Evolutionary conservation across 2,329 filamentous ascomycete genomes (phyloP).

Genomic region (Alternaria gaisen): DNA sequence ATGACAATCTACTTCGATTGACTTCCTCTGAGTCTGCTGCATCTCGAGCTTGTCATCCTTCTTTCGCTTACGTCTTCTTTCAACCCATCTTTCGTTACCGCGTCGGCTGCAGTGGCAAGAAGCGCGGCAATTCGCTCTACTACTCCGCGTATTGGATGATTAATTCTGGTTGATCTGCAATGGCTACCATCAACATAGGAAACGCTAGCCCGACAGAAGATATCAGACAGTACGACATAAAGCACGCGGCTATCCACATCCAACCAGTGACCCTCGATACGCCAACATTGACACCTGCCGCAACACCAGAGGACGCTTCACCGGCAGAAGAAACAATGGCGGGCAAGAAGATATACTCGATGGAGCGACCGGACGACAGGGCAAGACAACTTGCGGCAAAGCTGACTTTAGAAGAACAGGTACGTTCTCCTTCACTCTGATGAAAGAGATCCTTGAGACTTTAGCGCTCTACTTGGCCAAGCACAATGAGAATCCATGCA

Average conservation of each 20-base stretch:
- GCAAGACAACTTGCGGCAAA: conserved; percentile 48
- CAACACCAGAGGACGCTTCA: conserved; percentile 38
- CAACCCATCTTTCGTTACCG: conserved; percentile 11
- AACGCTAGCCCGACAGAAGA: conserved; percentile 40
- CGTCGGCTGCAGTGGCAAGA: conserved; percentile 33
- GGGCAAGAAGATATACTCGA: conserved; percentile 44
- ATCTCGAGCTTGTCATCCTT: conserved; percentile 18
- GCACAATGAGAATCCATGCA: not conserved
- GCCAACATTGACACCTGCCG: conserved; percentile 40
- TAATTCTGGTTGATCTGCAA: conserved; percentile 35
- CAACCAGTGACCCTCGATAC: conserved; percentile 38
- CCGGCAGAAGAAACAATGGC: conserved; percentile 40
- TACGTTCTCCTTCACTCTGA: conserved; percentile 31
- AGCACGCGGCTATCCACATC: conserved; percentile 43
- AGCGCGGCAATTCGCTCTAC: conserved; percentile 38
- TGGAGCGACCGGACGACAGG: conserved; percentile 45
- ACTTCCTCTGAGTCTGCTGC: conserved; percentile 23
- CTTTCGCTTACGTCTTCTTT: conserved; percentile 10
- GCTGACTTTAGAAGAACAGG: conserved; percentile 52
- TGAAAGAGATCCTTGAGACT: conserved; percentile 14
- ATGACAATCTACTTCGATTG: conserved; percentile 46
- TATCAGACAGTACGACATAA: conserved; percentile 41
- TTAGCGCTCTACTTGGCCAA: not conserved
- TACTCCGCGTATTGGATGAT: conserved; percentile 31
- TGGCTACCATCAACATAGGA: conserved; percentile 43